Evolutionary conservation across 495 filamentous ascomycete species (phyloP), one percentile per base, ranked within the genome.

Genomic region (Neurospora hispaniola): DNA sequence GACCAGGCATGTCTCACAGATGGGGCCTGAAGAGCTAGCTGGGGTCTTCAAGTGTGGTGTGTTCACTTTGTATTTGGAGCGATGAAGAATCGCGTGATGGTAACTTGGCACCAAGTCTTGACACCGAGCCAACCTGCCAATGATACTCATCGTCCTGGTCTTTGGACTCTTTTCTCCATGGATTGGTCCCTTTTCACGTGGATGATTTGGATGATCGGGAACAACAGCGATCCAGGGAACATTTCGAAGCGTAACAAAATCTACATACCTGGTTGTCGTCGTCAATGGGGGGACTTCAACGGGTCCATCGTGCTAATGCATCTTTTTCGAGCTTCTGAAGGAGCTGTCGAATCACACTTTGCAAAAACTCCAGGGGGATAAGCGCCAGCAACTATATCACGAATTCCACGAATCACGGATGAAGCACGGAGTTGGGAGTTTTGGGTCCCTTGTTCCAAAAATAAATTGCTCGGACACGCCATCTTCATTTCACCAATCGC

Each of bases 331-430:
- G 70, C 27, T 35, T 31, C n/a, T 39, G 40, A 54, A 38, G n/a
- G 35, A 74, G 70, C 74, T 73, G 78, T 69, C 79, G 77, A 80
- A 82, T 82, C 78, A 79, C 66, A 76, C 48, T 42, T 66, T 39
- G 44, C 68, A 27, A 44, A 75, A 71, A 59, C 66, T 72, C 70
- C 74, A 76, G 71, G 70, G 78, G 70, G 73, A 76, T 82, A 82
- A 82, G 80, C 80, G 80, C 80, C 80, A 72, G 76, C 76, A 79
- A 73, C 75, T 59, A 76, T 72, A 74, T 81, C 78, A 79, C 76
- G 54, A 40, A 31, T 31, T 71, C 74, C 69, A 42, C 79, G 74
- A 81, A 80, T 81, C 71, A 77, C 2, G 5, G 43, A 8, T 27
- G 35, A 18, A 35, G 54, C 18, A 35, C 69, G 42, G 20, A 44